Percentiles rank a stretch among this genome's conserved stretches.
Conservation (phyloP, 1,284 basidiomycete species). For the Trametes versicolor region DNA sequence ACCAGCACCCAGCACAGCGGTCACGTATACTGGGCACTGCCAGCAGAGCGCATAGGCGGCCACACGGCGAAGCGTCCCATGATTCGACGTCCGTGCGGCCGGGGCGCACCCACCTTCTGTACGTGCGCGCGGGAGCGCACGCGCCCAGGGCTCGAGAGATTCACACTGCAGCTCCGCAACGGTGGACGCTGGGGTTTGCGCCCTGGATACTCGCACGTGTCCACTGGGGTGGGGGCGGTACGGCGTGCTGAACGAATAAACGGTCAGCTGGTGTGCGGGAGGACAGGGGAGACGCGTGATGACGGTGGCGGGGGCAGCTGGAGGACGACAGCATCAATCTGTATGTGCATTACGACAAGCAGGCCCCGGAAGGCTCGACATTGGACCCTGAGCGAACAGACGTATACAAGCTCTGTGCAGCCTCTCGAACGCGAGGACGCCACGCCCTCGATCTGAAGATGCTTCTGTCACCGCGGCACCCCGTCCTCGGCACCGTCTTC, state of each 20-base stretch:
- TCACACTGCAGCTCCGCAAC: conserved; percentile 18
- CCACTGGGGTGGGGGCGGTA: neutral
- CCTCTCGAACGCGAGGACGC: neutral
- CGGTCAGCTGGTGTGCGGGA: conserved; percentile 8
- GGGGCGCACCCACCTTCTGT: conserved; percentile 2
- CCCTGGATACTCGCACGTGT: conserved; percentile 8
- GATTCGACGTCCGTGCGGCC: conserved; percentile 16
- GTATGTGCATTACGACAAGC: conserved; percentile 13
- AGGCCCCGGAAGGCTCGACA: neutral
- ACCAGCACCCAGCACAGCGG: neutral
- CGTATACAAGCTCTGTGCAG: neutral
- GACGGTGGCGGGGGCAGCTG: conserved; percentile 3
- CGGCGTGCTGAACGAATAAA: neutral
- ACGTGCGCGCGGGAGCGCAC: neutral
- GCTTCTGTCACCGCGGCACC: neutral
- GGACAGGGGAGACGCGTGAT: conserved; percentile 2
- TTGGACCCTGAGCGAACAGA: neutral
- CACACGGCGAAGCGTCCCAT: conserved; percentile 11
- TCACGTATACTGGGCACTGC: neutral
- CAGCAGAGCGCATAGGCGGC: neutral
- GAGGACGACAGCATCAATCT: conserved; percentile 11
- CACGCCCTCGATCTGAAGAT: no score
- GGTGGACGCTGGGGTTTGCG: neutral
- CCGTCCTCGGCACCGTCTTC: conserved; percentile 2
- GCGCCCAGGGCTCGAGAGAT: neutral